Base-by-base conservation (phyloP, 495 filamentous ascomycete genomes). In the Annulohypoxylon bovei region DNA sequence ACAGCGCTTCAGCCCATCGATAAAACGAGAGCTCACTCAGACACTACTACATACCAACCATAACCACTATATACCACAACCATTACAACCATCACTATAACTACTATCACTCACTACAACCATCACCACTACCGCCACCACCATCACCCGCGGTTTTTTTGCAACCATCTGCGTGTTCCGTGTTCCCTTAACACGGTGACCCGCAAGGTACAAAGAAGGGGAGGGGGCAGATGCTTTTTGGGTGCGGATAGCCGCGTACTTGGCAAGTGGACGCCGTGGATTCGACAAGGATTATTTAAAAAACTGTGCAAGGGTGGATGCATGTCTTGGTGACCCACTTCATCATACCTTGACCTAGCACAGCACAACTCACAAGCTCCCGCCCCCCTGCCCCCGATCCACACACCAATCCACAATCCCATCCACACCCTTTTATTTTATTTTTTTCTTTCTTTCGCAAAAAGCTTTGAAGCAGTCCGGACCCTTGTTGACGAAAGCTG, bases 331-430 rank as follows among this genome's bases (percentile, higher is more conserved):
- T 67, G 70, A 52, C 39, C 62, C 63, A 67, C 40, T 65, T n/a
- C n/a, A n/a, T n/a, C 60, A 65, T 47, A 65, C 70, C 55, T 65
- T 60, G 59, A 56, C 69, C 59, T 67, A 52, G 58, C 64, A 53
- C 47, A 39, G 16, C 65, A 68, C 70, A 72, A 68, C 60, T 72
- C 70, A 71, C 58, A 65, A 72, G 70, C 65, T 72, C 65, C 70
- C 70, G 64, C 54, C 70, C 69, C 70, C 56, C 62, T 25, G 23
- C 32, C 7, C 9, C 18, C 30, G 11, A 58, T 52, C 44, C 54
- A 65, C 11, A 30, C 40, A 18, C 23, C 23, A 8, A 23, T 16
- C 4, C 14, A 33, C 25, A 59, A 44, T 11, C 55, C 30, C 49
- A 50, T 58, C 28, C 62, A 65, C 55, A 64, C 39, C 61, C 40